These are phyloP conservation scores for Camellia oleifera DNA, from an alignment of 179 eudicot genomes.

Conservation along the genomic window DNA sequence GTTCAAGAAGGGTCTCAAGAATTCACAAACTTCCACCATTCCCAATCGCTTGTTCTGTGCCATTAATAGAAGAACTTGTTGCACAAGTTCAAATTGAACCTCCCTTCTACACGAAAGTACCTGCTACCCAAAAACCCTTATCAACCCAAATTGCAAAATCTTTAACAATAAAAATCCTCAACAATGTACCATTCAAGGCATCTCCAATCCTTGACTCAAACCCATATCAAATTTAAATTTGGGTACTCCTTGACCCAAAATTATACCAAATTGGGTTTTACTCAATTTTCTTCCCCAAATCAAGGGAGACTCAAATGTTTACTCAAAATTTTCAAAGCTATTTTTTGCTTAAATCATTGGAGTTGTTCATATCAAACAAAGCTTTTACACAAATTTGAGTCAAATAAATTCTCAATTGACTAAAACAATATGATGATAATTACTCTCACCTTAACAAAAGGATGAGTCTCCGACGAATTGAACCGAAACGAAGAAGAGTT, in stretches of 20 bases:
- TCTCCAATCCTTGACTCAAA: too few relatives aligned
- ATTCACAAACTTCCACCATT: constrained; percentile 63
- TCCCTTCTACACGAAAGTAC: constrained; percentile 66
- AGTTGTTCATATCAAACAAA: too few relatives aligned
- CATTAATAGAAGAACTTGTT: constrained; percentile 65
- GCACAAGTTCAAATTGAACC: constrained; percentile 66
- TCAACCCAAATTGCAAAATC: neutral
- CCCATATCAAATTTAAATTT: too few relatives aligned
- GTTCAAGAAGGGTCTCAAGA: constrained; percentile 65
- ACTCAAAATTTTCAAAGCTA: too few relatives aligned
- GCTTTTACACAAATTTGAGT: too few relatives aligned
- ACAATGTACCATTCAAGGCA: neutral
- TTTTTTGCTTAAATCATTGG: too few relatives aligned
- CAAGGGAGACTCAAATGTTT: too few relatives aligned
- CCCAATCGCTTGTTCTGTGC: constrained; percentile 55
- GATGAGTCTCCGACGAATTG: constrained; percentile 53
- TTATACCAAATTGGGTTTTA: too few relatives aligned
- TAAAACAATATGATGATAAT: neutral
- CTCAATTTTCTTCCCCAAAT: too few relatives aligned
- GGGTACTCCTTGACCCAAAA: too few relatives aligned
- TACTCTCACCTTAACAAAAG: constrained; percentile 70
- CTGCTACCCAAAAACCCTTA: constrained; percentile 35
- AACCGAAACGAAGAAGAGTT: constrained; percentile 21
- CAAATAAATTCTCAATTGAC: neutral
- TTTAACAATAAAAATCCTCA: neutral